Evolutionary conservation across 805 yeast species (phyloP), one percentile per base, ranked within the genome.

Genomic region (Blastobotrys parvus): DNA sequence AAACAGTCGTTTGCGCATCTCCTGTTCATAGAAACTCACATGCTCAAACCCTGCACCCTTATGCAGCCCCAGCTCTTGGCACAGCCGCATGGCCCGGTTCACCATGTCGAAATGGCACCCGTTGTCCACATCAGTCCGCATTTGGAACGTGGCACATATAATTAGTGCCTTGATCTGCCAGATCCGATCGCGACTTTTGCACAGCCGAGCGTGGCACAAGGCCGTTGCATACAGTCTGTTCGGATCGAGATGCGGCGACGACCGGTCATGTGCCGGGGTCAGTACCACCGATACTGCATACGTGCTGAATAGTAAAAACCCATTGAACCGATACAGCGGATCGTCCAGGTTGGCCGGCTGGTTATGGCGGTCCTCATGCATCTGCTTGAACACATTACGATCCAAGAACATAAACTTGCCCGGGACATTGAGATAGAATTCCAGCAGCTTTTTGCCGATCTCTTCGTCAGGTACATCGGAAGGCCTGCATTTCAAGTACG

Each of bases 41-140:
- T 41, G 49, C 51, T 17, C 50, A 39, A 23, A 52, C 52, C 19
- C 49, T 23, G 13, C 58, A 31, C 20, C 62, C 33, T 25, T 38
- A 33, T 52, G 51, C 4, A 50, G 43, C 13, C 45, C 45, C 2
- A 40, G 30, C 13, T 46, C 51, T 10, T 57, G 51, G 75, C 73
- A 50, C 10, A 73, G 58, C 17, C 61, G 57, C 69, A 76, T 67
- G 4, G 79, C 71, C 52, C 77, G 80, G 29, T 67, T 63, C 27
- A 78, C 68, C 36, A 78, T 72, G 17, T 70, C 71, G 52, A 73
- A 75, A 11, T 77, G 62, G 8, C 72, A 72, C 22, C 70, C 65
- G 4, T 82, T 69, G 53, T 79, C 84, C 40, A 72, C 65, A 51
- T 79, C 84, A 2, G 82, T 76, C 55, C 84, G 64, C 41, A 77